Base-by-base conservation (phyloP, 1,139 yeast species). In the Ashbya aceris region DNA sequence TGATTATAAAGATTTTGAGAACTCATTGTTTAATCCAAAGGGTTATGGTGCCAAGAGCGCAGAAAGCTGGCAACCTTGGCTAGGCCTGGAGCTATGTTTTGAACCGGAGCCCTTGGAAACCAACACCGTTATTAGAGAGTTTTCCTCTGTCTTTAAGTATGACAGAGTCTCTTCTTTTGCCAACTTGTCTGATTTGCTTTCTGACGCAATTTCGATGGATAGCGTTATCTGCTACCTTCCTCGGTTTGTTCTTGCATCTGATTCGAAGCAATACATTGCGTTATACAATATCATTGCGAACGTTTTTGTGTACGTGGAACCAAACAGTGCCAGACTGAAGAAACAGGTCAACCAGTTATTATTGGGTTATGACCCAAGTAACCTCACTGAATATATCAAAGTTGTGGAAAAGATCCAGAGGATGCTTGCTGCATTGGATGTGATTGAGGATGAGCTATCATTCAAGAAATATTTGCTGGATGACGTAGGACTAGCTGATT, bases 11-110 rank as follows among this genome's bases (percentile, higher is more conserved):
- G 66, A 62, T 13, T 65, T 69, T 7, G 67, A 69, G 2, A 68
- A 69, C 43, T 56, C 68, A 11, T 62, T 72, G 33, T 73, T 73
- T 56, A 68, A 68, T 47, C 50, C 58, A 9, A 57, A 60, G 31
- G 64, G 66, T 3, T 71, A 69, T 53, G 76, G 74, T 2, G 65
- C 68, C 6, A 53, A 56, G 10, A 52, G 48, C 7, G 45, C 45
- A 8, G 41, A 61, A 8, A 54, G 61, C 12, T 85, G 96, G 96
- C 94, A 95, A 1, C 95, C 95, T 1, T 82, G 91, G 86, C 62
- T 86, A 30, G 84, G 82, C 1, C 52, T 76, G 40, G 97, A 89
- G 58, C 71, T 82, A 46, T 79, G 87, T 49, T 83, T 83, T 54
- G 83, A 83, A 43, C 73, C 85, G 56, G 80, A 71, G 0, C 69